phyloP scores from a whole-genome alignment of 106 monocot species.

The Dendrobium catenatum region DNA sequence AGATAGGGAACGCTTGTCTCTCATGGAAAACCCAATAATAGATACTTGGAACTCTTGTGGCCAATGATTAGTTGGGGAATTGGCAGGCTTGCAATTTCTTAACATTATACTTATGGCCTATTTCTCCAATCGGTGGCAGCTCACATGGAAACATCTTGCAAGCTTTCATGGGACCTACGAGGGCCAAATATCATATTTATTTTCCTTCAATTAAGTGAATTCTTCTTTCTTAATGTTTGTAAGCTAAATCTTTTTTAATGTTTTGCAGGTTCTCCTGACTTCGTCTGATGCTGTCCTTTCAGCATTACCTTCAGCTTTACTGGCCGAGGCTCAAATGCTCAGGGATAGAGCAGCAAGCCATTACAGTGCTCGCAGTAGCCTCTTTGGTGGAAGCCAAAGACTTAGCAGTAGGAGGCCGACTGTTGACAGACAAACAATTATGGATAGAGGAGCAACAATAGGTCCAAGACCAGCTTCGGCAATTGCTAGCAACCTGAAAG shows the following conservation, averaged over 20 bases:
- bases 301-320: conserved; percentile 56
- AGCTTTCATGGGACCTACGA: background rate
- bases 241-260: background rate
- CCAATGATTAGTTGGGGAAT: background rate
- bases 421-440: conserved; percentile 42
- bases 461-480: conserved; percentile 35
- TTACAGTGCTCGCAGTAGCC: conserved; percentile 49
- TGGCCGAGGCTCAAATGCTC: conserved; percentile 45
- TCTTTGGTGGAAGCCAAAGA: conserved; percentile 48
- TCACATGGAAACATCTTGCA: background rate
- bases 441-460: conserved; percentile 59
- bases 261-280: conserved; percentile 59
- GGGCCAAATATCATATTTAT: background rate
- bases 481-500: conserved; percentile 4
- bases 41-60: background rate
- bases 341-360: conserved; percentile 53
- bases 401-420: conserved; percentile 40
- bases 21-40: background rate
- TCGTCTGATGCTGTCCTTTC: conserved; percentile 77
- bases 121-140: background rate
- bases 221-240: background rate
- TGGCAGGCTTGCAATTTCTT: background rate
- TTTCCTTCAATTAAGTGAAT: background rate
- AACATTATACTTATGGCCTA: background rate
- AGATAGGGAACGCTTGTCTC: background rate